Base-by-base conservation (phyloP, 768 basidiomycete species). In the Trametes gibbosa region DNA sequence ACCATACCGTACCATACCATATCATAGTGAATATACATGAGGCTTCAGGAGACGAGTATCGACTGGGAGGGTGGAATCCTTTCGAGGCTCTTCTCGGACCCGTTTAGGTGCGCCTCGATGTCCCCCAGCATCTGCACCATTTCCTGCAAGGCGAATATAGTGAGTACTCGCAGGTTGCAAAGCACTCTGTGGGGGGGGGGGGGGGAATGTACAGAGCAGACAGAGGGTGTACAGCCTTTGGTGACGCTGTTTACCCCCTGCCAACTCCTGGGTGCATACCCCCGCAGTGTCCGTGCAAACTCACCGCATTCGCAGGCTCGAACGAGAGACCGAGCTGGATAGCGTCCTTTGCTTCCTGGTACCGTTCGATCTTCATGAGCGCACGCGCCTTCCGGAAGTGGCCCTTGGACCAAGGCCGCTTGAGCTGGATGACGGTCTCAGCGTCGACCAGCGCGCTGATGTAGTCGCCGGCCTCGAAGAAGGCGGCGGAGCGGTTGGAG, bases 381-480 rank as follows among this genome's bases (percentile, higher is more conserved):
- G 96, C 93, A 70, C 92, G 93, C 2, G 92, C 90, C 69, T 90
- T 95, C 58, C 97, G 81, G 79, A 97, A 97, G 72, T 98, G 92
- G 0, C 95, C 97, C 69, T 98, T 99, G 66, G 90, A 84, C 95
- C 96, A 98, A 45, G 85, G 86, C 56, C 86, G 79, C 68, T 93
- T 90, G 51, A 97, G 75, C 63, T 83, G 74, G 41, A 97, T 87
- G 68, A 98, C 94, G 1, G 87, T 86, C 56, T 98, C 95, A 0
- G 97, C 95, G 68, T 99, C 97, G 25, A 86, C 86, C 8, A 95
- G 75, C 4, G 94, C 89, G 23, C 83, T 81, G 50, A 92, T 79
- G 65, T 78, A 87, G 72, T 95, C 92, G 10, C 83, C 84, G 14
- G 83, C 74, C 62, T 91, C 90, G 57, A 84, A 82, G 73, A 87